These are phyloP conservation scores for Metarhizium anisopliae DNA, from an alignment of 2,329 filamentous ascomycete species.

Conservation along the genomic window DNA sequence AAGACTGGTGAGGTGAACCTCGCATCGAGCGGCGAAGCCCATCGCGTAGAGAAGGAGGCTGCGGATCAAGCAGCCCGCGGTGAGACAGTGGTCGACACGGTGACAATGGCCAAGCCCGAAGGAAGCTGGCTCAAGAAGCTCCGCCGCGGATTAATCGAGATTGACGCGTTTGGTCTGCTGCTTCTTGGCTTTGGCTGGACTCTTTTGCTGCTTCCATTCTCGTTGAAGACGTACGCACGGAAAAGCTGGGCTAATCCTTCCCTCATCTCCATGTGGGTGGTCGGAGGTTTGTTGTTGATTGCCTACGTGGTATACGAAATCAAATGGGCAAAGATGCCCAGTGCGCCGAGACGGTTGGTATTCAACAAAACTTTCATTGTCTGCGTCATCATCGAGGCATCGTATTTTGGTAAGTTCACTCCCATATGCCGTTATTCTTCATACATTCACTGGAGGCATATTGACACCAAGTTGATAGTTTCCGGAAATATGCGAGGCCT, in stretches of 20 bases:
- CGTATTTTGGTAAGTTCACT: slow-evolving; percentile 16
- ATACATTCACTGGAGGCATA: neutral
- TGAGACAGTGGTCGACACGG: neutral
- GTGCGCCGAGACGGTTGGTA: slow-evolving; percentile 16
- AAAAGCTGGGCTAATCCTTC: slow-evolving; percentile 31
- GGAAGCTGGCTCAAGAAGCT: slow-evolving; percentile 14
- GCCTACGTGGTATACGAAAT: slow-evolving; percentile 38
- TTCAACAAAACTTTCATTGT: slow-evolving; percentile 23
- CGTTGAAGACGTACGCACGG: slow-evolving; percentile 35
- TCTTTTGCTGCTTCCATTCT: slow-evolving; percentile 61
- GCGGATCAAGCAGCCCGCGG: slow-evolving; percentile 9
- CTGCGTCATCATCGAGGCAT: slow-evolving; percentile 19
- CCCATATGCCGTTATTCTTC: neutral
- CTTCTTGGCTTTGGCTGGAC: slow-evolving; percentile 39
- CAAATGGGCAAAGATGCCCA: slow-evolving; percentile 18
- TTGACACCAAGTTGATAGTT: slow-evolving; percentile 7
- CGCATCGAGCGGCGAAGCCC: slow-evolving; percentile 23
- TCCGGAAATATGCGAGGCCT: slow-evolving; percentile 22
- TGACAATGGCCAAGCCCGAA: slow-evolving; percentile 7
- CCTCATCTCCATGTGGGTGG: slow-evolving; percentile 32
- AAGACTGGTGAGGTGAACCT: slow-evolving; percentile 35
- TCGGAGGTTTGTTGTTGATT: slow-evolving; percentile 30
- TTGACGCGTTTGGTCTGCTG: slow-evolving; percentile 28
- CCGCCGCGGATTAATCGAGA: slow-evolving; percentile 32
- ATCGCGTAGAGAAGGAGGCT: slow-evolving; percentile 19